A percentile compares a stretch with the other conserved stretches of the same genome.
Evolutionary conservation across 176 grass and related monocot species (phyloP).

Genomic region (Musa itinerans): DNA sequence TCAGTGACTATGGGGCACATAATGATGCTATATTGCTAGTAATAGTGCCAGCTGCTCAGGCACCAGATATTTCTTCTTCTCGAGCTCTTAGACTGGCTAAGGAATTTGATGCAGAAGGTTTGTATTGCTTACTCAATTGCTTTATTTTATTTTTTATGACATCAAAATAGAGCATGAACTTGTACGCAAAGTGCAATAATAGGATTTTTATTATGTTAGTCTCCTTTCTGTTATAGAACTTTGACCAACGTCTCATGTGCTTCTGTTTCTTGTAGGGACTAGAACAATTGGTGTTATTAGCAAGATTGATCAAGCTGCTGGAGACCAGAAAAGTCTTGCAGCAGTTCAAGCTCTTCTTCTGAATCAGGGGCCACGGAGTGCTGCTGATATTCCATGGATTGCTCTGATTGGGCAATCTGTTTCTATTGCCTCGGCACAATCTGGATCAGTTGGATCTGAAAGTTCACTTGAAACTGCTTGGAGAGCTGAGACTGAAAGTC

Average conservation of each 20-base stretch:
- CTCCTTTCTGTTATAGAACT: conserved; percentile 3
- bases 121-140: neutral
- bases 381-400: conserved; percentile 60
- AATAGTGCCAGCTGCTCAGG: conserved; percentile 64
- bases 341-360: conserved; percentile 66
- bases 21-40: conserved; percentile 75
- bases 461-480: conserved; percentile 57
- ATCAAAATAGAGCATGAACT: neutral
- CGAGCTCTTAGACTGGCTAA: conserved; percentile 58
- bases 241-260: conserved; percentile 7
- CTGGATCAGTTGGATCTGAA: conserved; percentile 50
- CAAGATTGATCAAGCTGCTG: conserved; percentile 73
- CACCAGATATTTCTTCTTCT: conserved; percentile 71
- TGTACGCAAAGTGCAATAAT: neutral
- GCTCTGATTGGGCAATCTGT: conserved; percentile 66
- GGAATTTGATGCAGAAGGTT: conserved; percentile 76
- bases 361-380: conserved; percentile 57
- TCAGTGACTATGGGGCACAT: conserved; percentile 50
- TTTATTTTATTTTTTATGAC: neutral
- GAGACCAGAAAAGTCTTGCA: conserved; percentile 58
- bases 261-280: conserved; percentile 41
- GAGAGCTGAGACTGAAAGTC: conserved; percentile 65
- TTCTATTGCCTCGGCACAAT: conserved; percentile 40
- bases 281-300: conserved; percentile 79
- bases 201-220: no score